Evolutionary conservation across 257 asterid species (phyloP).

Genomic region (Ligustrum vulgare): DNA sequence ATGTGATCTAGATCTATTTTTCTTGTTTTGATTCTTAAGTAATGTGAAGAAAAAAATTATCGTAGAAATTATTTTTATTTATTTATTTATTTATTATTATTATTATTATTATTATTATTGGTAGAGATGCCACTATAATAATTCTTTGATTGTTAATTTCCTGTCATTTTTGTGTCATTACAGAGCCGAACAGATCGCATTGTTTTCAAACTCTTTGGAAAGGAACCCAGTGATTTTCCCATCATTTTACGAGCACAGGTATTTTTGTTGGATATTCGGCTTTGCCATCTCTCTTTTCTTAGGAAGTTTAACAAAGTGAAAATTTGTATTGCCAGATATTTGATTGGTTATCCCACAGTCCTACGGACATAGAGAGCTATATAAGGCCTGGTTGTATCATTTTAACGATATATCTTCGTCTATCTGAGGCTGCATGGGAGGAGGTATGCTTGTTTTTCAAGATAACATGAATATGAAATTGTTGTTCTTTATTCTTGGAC

Average conservation of each 20-base stretch:
- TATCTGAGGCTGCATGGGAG: constrained; percentile 68
- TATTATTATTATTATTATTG: too few relatives aligned
- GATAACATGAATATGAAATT: constrained; percentile 18
- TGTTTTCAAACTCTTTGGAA: constrained; percentile 80
- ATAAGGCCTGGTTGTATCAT: constrained; percentile 87
- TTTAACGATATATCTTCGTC: constrained; percentile 69
- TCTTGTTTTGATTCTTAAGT: not conserved
- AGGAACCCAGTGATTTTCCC: constrained; percentile 76
- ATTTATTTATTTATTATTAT: too few relatives aligned
- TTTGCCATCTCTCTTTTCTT: constrained; percentile 12
- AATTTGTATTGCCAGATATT: constrained; percentile 60
- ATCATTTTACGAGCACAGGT: constrained; percentile 71
- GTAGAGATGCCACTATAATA: not conserved
- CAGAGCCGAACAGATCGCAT: constrained; percentile 86
- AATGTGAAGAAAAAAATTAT: not conserved
- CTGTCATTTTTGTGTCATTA: constrained; percentile 23
- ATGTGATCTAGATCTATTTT: not conserved
- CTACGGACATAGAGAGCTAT: constrained; percentile 89
- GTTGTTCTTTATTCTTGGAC: not conserved
- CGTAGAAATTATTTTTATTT: not conserved
- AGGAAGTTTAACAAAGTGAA: constrained; percentile 19
- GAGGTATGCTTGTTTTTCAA: constrained; percentile 48
- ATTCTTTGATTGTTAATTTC: too few relatives aligned
- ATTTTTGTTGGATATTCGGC: not conserved
- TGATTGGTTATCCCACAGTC: constrained; percentile 88